Conservation (phyloP, 306 rosid species). For the Cicer judaicum region DNA sequence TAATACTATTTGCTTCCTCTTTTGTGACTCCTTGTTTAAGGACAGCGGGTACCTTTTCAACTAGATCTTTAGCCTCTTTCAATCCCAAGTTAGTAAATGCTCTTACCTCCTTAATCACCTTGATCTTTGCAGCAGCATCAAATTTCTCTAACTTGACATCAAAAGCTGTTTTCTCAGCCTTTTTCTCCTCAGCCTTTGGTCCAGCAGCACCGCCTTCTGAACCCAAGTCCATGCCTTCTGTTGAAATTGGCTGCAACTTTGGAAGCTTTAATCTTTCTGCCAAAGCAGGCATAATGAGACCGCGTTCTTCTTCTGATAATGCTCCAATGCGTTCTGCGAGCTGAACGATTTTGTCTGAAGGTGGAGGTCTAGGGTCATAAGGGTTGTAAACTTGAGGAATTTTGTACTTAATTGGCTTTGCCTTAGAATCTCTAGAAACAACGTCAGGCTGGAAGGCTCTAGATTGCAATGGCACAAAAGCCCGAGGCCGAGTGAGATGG, state of each 20-base stretch:
- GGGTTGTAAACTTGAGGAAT: conserved; percentile 58
- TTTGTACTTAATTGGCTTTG: conserved; percentile 51
- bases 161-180: conserved; percentile 60
- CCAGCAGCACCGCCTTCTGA: conserved; percentile 43
- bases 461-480: conserved; percentile 36
- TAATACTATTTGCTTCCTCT: conserved; percentile 58
- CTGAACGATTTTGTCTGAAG: conserved; percentile 54
- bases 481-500: conserved; percentile 12
- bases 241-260: conserved; percentile 58
- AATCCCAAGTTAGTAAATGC: conserved; percentile 56
- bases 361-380: conserved; percentile 59
- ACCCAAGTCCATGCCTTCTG: conserved; percentile 58
- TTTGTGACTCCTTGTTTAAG: conserved; percentile 61
- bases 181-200: conserved; percentile 56
- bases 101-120: conserved; percentile 65
- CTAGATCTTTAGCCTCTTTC: conserved; percentile 66
- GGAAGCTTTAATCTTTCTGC: conserved; percentile 53
- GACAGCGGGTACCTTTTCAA: conserved; percentile 56
- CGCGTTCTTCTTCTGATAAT: conserved; percentile 52
- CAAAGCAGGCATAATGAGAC: conserved; percentile 56
- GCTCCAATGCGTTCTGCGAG: conserved; percentile 55
- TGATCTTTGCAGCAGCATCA: conserved; percentile 59
- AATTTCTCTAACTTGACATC: conserved; percentile 60
- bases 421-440: conserved; percentile 48
- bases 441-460: conserved; percentile 53